These are phyloP conservation scores for Coemansia asiatica DNA, from an alignment of 192 early-diverging fungal genomes.

Conservation along the genomic window DNA sequence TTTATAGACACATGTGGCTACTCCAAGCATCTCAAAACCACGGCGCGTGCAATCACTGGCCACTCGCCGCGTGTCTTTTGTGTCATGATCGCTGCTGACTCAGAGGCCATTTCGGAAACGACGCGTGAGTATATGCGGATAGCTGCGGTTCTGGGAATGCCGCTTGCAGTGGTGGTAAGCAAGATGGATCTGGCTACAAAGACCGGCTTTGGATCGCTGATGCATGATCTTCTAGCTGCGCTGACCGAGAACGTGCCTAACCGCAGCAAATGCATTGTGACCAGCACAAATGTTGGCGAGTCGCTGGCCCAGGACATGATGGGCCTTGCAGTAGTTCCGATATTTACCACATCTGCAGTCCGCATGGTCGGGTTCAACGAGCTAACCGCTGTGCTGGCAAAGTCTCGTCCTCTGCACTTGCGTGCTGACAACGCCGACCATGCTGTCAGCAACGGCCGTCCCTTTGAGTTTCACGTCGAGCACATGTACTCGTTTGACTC, in stretches of 20 bases:
- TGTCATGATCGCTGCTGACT: slow-evolving; percentile 72
- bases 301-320: slow-evolving; percentile 46
- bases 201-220: slow-evolving; percentile 56
- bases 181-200: slow-evolving; percentile 76
- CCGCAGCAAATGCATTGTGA: slow-evolving; percentile 45
- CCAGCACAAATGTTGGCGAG: slow-evolving; percentile 9
- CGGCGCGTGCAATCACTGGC: slow-evolving; percentile 87
- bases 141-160: slow-evolving; percentile 75
- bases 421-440: slow-evolving; percentile 19
- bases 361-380: slow-evolving; percentile 67
- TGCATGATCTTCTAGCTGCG: slow-evolving; percentile 53
- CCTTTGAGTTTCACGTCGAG: slow-evolving; percentile 78
- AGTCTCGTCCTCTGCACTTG: slow-evolving; percentile 40
- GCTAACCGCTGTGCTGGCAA: slow-evolving; percentile 71
- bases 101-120: slow-evolving; percentile 63
- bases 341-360: slow-evolving; percentile 84
- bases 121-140: slow-evolving; percentile 79
- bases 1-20: slow-evolving; percentile 90
- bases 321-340: slow-evolving; percentile 66
- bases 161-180: slow-evolving; percentile 81
- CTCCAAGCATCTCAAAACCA: slow-evolving; percentile 86
- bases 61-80: slow-evolving; percentile 87
- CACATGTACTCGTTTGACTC: slow-evolving; percentile 67
- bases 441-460: slow-evolving; percentile 28
- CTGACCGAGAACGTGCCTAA: slow-evolving; percentile 35